phyloP scores from a whole-genome alignment of 495 filamentous ascomycete genomes.

The Aspergillus steynii region DNA sequence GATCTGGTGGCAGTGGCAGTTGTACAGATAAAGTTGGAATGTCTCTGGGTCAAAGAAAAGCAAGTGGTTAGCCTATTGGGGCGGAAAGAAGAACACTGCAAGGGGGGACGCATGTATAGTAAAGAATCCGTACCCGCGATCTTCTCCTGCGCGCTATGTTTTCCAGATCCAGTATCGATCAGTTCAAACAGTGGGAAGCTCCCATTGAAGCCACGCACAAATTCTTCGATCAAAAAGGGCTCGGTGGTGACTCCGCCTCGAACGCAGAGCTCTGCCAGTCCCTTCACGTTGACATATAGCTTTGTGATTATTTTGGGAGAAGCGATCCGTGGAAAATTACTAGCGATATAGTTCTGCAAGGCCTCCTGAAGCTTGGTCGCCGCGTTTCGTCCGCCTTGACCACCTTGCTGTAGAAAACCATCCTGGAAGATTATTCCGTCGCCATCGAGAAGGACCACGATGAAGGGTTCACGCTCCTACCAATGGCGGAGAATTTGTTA shows the following conservation, averaged over 20 bases:
- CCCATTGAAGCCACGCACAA: slow-evolving; percentile 75
- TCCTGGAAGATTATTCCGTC: slow-evolving; percentile 78
- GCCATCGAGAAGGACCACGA: slow-evolving; percentile 75
- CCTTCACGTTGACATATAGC: slow-evolving; percentile 68
- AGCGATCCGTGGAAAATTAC: slow-evolving; percentile 46
- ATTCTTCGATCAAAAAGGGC: slow-evolving; percentile 59
- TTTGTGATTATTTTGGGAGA: slow-evolving; percentile 64
- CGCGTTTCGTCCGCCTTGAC: slow-evolving; percentile 70
- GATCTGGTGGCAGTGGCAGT: slow-evolving; percentile 80
- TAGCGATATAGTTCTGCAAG: slow-evolving; percentile 48
- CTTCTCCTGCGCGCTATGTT: slow-evolving; percentile 72
- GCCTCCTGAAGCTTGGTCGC: slow-evolving; percentile 60
- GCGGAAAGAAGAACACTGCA: slow-evolving; percentile 1
- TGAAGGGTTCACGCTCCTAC: slow-evolving; percentile 74
- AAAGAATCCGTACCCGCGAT: slow-evolving; percentile 60
- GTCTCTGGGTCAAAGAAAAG: slow-evolving; percentile 53
- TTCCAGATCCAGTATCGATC: slow-evolving; percentile 69
- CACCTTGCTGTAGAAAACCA: slow-evolving; percentile 59
- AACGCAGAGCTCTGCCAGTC: slow-evolving; percentile 60
- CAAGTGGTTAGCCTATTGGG: slow-evolving; percentile 12
- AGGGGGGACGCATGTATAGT: not conserved
- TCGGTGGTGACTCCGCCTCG: slow-evolving; percentile 56
- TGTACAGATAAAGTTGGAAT: slow-evolving; percentile 64
- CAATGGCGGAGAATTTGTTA: slow-evolving; percentile 16
- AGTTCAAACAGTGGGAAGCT: slow-evolving; percentile 70